Evolutionary conservation across 352 stramenopile genomes (phyloP).

Genomic region (Stephanocyclus meneghinianus): DNA sequence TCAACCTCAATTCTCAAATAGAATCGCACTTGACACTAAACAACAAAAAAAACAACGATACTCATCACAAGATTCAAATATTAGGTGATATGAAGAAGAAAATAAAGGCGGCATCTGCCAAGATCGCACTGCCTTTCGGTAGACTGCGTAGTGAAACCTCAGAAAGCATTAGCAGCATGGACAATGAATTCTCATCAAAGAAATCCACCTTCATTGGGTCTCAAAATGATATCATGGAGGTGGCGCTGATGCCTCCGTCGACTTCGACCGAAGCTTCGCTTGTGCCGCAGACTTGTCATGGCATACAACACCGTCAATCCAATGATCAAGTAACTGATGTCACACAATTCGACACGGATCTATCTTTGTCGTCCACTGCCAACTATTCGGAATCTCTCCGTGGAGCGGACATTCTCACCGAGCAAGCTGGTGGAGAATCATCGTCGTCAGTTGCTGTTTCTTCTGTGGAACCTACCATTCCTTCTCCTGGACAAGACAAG

Average conservation of each 20-base stretch:
- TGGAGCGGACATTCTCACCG: not conserved
- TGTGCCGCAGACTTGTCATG: not conserved
- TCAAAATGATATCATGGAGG: slow-evolving; percentile 14
- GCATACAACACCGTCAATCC: not conserved
- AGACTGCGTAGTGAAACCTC: not conserved
- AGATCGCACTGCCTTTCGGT: not conserved
- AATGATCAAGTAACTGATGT: not conserved
- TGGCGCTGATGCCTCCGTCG: slow-evolving; percentile 17
- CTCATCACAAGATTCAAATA: not conserved
- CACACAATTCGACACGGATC: not conserved
- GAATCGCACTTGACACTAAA: not conserved
- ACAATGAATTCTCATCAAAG: not conserved
- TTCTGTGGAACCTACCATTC: not conserved
- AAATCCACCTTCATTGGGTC: not conserved
- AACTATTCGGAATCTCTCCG: not conserved
- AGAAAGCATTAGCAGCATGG: not conserved
- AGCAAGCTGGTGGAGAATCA: slow-evolving; percentile 17
- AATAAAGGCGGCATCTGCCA: slow-evolving; percentile 12
- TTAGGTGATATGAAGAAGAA: not conserved
- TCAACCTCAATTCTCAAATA: not conserved
- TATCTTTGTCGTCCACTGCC: not conserved
- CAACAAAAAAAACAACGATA: not conserved
- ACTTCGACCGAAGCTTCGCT: too few relatives aligned
- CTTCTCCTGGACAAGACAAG: not conserved
- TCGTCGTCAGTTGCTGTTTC: slow-evolving; percentile 7